These are phyloP conservation scores for Peronospora tabacina DNA, from an alignment of 352 stramenopile genomes.

Conservation along the genomic window DNA sequence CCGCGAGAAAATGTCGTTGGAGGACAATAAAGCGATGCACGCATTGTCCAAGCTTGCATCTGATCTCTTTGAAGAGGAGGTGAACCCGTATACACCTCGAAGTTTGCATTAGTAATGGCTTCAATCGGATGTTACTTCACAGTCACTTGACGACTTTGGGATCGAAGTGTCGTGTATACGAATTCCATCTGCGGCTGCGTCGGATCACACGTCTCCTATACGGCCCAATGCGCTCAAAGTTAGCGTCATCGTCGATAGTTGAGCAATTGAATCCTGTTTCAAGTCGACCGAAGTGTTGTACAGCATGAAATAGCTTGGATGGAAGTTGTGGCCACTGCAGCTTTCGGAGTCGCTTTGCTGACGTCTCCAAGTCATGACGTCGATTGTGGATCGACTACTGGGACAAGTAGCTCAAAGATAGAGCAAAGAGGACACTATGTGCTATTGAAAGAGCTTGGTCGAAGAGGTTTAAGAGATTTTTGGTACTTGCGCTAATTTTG, in stretches of 20 bases:
- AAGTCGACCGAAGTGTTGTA: slow-evolving; percentile 10
- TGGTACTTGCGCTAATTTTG: not conserved
- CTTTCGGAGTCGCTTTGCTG: slow-evolving; percentile 9
- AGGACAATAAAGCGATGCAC: slow-evolving; percentile 39
- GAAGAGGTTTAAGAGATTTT: slow-evolving; percentile 33
- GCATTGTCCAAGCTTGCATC: slow-evolving; percentile 49
- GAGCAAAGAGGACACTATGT: slow-evolving; percentile 38
- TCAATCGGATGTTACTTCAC: slow-evolving; percentile 11
- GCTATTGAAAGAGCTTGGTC: slow-evolving; percentile 55
- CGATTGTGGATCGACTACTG: slow-evolving; percentile 20
- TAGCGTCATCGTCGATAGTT: not conserved
- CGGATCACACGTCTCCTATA: slow-evolving; percentile 15
- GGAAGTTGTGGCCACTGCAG: slow-evolving; percentile 19
- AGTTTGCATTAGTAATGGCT: slow-evolving; percentile 7
- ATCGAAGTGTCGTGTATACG: too few species aligned
- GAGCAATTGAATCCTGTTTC: not conserved
- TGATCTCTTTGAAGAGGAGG: slow-evolving; percentile 39
- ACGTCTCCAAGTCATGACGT: slow-evolving; percentile 14
- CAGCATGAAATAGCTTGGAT: slow-evolving; percentile 21
- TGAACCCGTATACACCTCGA: slow-evolving; percentile 32
- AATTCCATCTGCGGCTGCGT: slow-evolving; percentile 12
- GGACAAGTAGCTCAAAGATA: slow-evolving; percentile 7
- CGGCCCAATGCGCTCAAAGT: slow-evolving; percentile 13
- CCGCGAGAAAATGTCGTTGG: slow-evolving; percentile 30
- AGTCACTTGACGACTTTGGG: not conserved